Percentiles rank a stretch among this genome's conserved stretches.
Evolutionary conservation across 1,284 basidiomycete species (phyloP).

Genomic region (Coniferiporia sulphurascens): DNA sequence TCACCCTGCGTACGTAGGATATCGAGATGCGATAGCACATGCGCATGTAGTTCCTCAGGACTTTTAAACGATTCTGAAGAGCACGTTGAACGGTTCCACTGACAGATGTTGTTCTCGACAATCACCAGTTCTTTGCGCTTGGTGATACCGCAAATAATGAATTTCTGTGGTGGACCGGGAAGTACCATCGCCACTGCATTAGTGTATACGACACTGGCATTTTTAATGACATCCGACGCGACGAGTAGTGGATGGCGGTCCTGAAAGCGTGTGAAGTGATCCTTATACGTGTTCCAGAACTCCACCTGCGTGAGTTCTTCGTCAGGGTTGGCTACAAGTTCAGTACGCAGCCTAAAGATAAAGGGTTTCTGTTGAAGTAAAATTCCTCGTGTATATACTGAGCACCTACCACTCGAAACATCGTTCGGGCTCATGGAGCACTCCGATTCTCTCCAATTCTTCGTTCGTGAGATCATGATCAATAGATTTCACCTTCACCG

Average conservation of each 20-base stretch:
- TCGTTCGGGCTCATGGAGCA: slow-evolving; percentile 63
- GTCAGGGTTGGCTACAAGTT: slow-evolving; percentile 66
- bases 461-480: slow-evolving; percentile 62
- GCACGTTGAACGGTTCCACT: slow-evolving; percentile 61
- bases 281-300: slow-evolving; percentile 86
- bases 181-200: slow-evolving; percentile 81
- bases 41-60: slow-evolving; percentile 61
- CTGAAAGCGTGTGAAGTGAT: slow-evolving; percentile 53
- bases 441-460: slow-evolving; percentile 56
- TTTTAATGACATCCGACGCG: slow-evolving; percentile 86
- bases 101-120: slow-evolving; percentile 60
- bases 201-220: slow-evolving; percentile 73
- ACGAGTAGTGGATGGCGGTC: slow-evolving; percentile 58
- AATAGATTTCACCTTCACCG: slow-evolving; percentile 38
- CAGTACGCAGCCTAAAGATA: slow-evolving; percentile 66
- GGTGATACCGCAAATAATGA: slow-evolving; percentile 77
- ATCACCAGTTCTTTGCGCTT: slow-evolving; percentile 52
- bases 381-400: slow-evolving; percentile 4
- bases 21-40: slow-evolving; percentile 42
- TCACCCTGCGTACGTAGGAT: slow-evolving; percentile 39
- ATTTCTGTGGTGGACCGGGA: slow-evolving; percentile 60
- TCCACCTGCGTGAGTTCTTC: slow-evolving; percentile 85
- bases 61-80: slow-evolving; percentile 39
- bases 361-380: slow-evolving; percentile 6
- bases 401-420: slow-evolving; percentile 70